Evolutionary conservation across 257 asterid species (phyloP).

Genomic region (Apocynum venetum): DNA sequence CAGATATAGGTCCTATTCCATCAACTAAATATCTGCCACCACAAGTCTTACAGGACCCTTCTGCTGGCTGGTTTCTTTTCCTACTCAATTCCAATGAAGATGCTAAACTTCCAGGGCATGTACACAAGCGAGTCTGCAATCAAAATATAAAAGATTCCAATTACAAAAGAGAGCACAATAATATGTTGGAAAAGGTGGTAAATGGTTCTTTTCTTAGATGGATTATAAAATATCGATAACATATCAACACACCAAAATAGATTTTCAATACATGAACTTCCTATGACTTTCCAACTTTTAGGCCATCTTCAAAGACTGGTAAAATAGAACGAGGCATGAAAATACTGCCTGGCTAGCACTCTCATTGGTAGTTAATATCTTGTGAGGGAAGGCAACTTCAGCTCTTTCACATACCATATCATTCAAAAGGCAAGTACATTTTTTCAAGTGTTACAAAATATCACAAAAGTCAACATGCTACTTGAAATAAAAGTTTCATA

Average conservation of each 20-base stretch:
- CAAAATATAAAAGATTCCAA: not conserved
- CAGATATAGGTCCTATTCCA: conserved; percentile 38
- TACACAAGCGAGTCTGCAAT: conserved; percentile 37
- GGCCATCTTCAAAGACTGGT: not conserved
- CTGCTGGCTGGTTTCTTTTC: conserved; percentile 21
- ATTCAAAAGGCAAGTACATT: not conserved
- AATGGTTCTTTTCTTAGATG: not conserved
- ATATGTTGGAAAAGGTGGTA: not conserved
- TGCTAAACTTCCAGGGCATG: conserved; percentile 28
- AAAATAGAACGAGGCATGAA: not conserved
- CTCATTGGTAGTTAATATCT: not conserved
- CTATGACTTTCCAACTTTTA: not conserved
- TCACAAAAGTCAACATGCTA: not conserved
- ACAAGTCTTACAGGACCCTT: conserved; percentile 26
- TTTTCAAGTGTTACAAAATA: not conserved
- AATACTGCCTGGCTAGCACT: not conserved
- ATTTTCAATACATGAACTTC: not conserved
- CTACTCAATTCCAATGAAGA: conserved; percentile 16
- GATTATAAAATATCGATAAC: not conserved
- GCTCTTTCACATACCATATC: not conserved
- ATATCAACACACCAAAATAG: not conserved
- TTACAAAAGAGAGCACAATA: not conserved
- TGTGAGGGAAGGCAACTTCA: not conserved
- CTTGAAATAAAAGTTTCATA: not conserved
- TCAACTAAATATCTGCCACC: conserved; percentile 39